phyloP scores from a whole-genome alignment of 179 eudicot genomes.

The Spergularia azorica region DNA sequence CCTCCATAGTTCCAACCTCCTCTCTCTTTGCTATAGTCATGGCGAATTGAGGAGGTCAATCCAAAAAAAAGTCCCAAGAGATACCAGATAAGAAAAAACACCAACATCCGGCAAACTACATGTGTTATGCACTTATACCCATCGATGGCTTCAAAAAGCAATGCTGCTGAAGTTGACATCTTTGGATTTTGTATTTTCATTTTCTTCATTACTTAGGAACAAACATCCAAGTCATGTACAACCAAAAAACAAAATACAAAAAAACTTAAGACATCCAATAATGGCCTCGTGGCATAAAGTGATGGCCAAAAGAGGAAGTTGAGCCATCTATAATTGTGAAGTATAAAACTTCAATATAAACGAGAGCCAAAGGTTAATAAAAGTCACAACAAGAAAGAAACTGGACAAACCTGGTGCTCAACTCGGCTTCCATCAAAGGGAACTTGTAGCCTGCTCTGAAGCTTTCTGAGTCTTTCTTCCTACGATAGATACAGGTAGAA shows the following conservation, averaged over 20 bases:
- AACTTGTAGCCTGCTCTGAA: conserved; percentile 72
- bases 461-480: conserved; percentile 85
- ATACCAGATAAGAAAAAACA: neutral
- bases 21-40: no score
- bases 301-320: neutral
- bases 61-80: neutral
- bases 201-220: neutral
- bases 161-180: neutral
- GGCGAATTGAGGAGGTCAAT: no score
- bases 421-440: conserved; percentile 80
- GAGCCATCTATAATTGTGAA: neutral
- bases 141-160: neutral
- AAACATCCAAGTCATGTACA: neutral
- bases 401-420: conserved; percentile 78
- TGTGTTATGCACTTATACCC: neutral
- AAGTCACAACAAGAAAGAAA: neutral
- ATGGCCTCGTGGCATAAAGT: neutral
- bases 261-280: neutral
- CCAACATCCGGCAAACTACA: neutral
- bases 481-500: conserved; percentile 24
- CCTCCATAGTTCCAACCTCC: no score
- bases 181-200: neutral
- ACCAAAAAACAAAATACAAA: neutral
- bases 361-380: neutral
- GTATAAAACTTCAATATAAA: neutral